phyloP scores from a whole-genome alignment of 495 filamentous ascomycete species.

The Lichenothelia convexa region DNA sequence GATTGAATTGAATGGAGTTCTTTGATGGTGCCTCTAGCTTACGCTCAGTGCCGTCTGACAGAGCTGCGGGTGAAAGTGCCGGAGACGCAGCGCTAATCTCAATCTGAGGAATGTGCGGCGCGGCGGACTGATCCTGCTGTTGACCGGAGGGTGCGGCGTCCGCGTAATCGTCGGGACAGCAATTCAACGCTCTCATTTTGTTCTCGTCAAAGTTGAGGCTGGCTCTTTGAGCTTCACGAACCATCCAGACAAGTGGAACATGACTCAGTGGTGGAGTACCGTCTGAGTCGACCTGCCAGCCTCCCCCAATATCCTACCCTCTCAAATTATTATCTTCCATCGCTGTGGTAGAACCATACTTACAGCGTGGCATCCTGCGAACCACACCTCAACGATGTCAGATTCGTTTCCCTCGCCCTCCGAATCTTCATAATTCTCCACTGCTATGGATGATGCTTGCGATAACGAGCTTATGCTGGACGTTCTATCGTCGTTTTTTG shows the following conservation, averaged over 20 bases:
- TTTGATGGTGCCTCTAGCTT: background rate
- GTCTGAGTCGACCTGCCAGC: constrained; percentile 45
- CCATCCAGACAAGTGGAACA: constrained; percentile 68
- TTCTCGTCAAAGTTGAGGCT: constrained; percentile 51
- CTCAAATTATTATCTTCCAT: background rate
- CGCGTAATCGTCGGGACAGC: constrained; percentile 28
- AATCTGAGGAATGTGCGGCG: constrained; percentile 6
- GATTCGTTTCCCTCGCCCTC: constrained; percentile 40
- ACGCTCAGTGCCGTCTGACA: background rate
- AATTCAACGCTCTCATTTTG: constrained; percentile 49
- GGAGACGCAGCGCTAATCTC: constrained; percentile 12
- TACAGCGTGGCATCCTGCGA: constrained; percentile 54
- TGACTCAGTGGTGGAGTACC: constrained; percentile 48
- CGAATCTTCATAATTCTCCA: constrained; percentile 25
- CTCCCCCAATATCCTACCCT: constrained; percentile 53
- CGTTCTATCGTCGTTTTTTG: background rate
- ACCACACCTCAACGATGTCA: constrained; percentile 74
- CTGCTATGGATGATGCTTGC: constrained; percentile 8
- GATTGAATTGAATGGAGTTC: background rate
- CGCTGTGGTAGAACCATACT: constrained; percentile 1
- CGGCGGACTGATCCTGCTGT: background rate
- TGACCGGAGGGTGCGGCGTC: background rate
- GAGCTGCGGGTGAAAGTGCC: too few relatives aligned
- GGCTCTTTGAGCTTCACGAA: constrained; percentile 56
- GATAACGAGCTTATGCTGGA: constrained; percentile 5